Evolutionary conservation across 2,329 filamentous ascomycete genomes (phyloP), one percentile per base, ranked within the genome.

Genomic region (Penicillium sp.): DNA sequence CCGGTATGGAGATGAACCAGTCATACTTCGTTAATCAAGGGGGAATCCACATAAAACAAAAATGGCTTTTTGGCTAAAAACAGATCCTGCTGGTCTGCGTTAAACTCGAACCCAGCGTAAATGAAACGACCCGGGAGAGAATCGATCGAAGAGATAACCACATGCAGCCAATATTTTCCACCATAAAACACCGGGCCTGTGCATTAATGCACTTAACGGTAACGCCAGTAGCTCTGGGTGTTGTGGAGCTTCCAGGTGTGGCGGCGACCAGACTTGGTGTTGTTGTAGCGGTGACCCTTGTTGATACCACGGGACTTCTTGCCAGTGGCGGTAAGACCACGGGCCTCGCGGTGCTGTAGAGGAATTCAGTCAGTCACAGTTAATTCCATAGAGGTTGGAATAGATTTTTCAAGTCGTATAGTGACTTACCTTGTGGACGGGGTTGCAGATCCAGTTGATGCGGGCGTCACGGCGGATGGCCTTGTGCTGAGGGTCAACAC

Each of bases 221-320:
- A 97, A 83, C 93, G 89, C 93, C 94, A 97, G 82, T 97, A 92
- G 78, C 91, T 96, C 81, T 97, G 89, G 83, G 94, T 99, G 91
- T 99, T 99, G 88, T 97, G 93, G 82, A 91, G 89, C 92, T 97
- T 97, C 96, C 95, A 99, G 82, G 94, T 99, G 93, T 99, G 97
- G 87, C 96, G 94, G 83, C 95, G 89, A 78, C 95, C 95, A 76
- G 93, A 91, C 74, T 86, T 87, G 82, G 95, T 99, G 88, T 99
- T 97, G 92, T 94, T 97, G 93, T 92, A 99, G 79, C 90, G 88
- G 85, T 98, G 94, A 76, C 95, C 95, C 89, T 97, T 97, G 90
- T 95, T 95, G 85, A 99, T 90, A 85, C 96, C 95, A 83, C 95
- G 93, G 78, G 92, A 97, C 87, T 96, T 96, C 93, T 99, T 99